phyloP scores from a whole-genome alignment of 2,329 filamentous ascomycete genomes.

The Verticillium dahliae region DNA sequence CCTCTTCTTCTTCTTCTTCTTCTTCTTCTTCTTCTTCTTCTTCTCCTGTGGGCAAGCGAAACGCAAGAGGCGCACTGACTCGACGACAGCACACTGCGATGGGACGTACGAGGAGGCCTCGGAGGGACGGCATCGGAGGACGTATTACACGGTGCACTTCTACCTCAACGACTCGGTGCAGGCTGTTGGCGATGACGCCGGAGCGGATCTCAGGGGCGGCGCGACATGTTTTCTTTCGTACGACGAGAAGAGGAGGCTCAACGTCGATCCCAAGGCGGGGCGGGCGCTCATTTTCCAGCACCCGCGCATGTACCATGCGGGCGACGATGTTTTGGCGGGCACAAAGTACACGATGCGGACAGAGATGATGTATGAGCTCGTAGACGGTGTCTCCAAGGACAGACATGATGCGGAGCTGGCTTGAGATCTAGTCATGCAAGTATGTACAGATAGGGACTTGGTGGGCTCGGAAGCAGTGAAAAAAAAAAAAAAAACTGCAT shows the following conservation, averaged over 20 bases:
- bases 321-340: conserved; percentile 43
- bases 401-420: background rate
- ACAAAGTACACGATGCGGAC: conserved; percentile 51
- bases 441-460: background rate
- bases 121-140: conserved; percentile 33
- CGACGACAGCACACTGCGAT: conserved; percentile 59
- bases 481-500: no score
- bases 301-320: conserved; percentile 40
- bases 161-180: conserved; percentile 45
- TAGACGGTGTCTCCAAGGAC: background rate
- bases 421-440: background rate
- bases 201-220: conserved; percentile 38
- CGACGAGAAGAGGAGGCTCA: conserved; percentile 33
- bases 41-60: background rate
- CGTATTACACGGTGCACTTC: conserved; percentile 49
- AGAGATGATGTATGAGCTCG: conserved; percentile 40
- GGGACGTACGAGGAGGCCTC: conserved; percentile 47
- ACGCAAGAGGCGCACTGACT: background rate
- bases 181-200: conserved; percentile 22
- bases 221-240: conserved; percentile 47
- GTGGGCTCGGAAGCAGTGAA: no score
- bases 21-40: conserved; percentile 10
- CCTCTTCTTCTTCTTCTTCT: conserved; percentile 9
- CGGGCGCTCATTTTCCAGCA: conserved; percentile 58
- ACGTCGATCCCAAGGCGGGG: conserved; percentile 50